Conservation (phyloP, 2,329 filamentous ascomycete genomes). For the Tolypocladium endophyticum region DNA sequence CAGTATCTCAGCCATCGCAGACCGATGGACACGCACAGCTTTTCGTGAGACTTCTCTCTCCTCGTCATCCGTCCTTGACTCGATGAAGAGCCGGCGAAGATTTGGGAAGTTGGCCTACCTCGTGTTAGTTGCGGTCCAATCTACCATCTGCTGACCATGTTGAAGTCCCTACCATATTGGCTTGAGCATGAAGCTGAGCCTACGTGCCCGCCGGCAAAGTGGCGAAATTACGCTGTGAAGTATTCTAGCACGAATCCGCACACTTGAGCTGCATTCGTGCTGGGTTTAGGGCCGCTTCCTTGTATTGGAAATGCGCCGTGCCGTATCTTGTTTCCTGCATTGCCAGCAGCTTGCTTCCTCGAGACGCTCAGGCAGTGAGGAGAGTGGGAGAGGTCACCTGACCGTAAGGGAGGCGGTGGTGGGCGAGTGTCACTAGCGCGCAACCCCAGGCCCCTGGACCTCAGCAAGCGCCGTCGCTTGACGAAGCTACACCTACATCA, state of each 20-base stretch:
- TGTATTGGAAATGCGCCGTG: background rate
- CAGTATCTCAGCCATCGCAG: background rate
- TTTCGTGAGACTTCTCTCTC: conserved; percentile 90
- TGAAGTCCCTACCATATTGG: background rate
- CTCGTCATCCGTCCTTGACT: conserved; percentile 84
- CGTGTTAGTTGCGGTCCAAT: background rate
- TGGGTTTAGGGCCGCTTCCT: background rate
- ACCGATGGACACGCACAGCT: conserved; percentile 51
- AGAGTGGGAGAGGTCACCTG: conserved; percentile 1
- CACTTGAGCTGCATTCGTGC: background rate
- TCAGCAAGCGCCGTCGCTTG: background rate
- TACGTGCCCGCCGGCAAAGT: background rate
- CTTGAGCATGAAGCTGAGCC: background rate
- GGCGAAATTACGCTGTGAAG: background rate
- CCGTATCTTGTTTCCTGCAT: background rate
- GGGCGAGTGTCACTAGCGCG: background rate
- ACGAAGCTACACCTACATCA: background rate
- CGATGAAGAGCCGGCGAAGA: conserved; percentile 89
- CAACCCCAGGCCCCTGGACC: background rate
- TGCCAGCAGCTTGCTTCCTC: background rate
- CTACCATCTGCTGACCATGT: background rate
- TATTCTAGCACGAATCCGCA: background rate
- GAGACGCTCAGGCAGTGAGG: background rate
- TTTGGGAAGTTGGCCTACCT: conserved; percentile 75
- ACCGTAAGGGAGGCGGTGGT: background rate